phyloP scores from a whole-genome alignment of 768 basidiomycete genomes.

The Mycena vulgaris region DNA sequence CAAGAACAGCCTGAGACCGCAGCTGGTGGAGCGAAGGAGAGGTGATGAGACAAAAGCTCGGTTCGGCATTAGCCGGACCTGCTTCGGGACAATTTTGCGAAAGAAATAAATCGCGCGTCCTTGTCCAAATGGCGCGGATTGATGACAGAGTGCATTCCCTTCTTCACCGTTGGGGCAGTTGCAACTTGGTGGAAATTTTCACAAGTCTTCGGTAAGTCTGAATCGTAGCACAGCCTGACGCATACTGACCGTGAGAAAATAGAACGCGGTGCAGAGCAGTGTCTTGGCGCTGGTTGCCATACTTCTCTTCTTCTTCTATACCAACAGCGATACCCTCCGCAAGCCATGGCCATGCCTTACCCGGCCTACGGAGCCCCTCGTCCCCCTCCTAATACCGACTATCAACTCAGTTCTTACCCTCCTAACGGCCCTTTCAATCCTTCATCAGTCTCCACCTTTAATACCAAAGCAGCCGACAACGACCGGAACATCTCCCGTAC shows the following conservation, averaged over 20 bases:
- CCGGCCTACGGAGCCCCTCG: conserved; percentile 28
- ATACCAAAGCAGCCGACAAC: conserved; percentile 39
- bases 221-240: no score
- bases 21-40: no score
- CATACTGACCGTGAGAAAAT: neutral
- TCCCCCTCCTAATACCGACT: neutral
- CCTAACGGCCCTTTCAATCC: conserved; percentile 28
- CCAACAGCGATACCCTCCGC: conserved; percentile 21
- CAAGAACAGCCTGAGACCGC: no score
- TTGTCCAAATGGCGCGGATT: no score
- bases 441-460: conserved; percentile 15
- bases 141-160: no score
- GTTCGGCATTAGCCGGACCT: no score
- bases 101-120: no score
- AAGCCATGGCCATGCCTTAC: conserved; percentile 36
- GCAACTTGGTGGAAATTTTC: no score
- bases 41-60: no score
- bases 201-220: no score
- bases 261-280: neutral
- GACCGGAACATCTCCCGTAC: conserved; percentile 54
- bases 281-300: conserved; percentile 29
- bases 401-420: conserved; percentile 9
- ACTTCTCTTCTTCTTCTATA: neutral
- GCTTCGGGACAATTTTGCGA: no score
- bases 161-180: no score